Conservation (phyloP, 371 early-diverging fungal genomes). For the Saksenaea vasiformis region DNA sequence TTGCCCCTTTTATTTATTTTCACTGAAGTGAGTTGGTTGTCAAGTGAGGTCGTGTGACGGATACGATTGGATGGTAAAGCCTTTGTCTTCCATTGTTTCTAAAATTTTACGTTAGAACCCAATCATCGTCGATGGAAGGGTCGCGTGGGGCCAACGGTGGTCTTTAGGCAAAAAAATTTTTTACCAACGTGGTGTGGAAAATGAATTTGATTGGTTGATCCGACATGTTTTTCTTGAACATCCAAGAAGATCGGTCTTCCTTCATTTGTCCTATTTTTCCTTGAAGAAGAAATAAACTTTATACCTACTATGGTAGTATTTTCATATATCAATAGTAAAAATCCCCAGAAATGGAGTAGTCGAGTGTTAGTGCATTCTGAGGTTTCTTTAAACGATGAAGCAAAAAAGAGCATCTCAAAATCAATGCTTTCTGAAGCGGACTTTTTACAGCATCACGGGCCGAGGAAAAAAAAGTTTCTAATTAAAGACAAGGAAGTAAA, state of each 20-base stretch:
- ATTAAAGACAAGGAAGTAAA: too few relatives aligned
- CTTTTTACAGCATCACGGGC: too few relatives aligned
- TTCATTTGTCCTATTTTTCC: neutral
- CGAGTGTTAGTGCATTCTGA: too few relatives aligned
- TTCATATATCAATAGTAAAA: neutral
- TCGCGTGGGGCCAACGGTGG: neutral
- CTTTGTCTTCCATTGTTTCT: neutral
- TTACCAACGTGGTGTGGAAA: neutral
- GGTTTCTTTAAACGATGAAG: neutral
- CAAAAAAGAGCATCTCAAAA: neutral
- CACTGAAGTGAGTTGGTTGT: conserved; percentile 4
- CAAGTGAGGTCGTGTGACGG: conserved; percentile 21
- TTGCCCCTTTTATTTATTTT: conserved; percentile 7
- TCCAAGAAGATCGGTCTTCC: conserved; percentile 1
- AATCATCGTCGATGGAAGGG: neutral
- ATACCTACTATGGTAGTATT: conserved; percentile 3
- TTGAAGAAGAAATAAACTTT: neutral
- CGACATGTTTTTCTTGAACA: neutral
- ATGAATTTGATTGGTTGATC: neutral
- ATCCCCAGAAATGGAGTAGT: neutral
- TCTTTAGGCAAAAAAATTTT: neutral
- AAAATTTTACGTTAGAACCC: neutral
- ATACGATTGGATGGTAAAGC: neutral
- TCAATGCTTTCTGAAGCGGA: neutral
- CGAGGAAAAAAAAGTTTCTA: too few relatives aligned